Evolutionary conservation across 169 alveolate genomes (phyloP), one percentile per base, ranked within the genome.

Genomic region (Eimeria nieschulzi): DNA sequence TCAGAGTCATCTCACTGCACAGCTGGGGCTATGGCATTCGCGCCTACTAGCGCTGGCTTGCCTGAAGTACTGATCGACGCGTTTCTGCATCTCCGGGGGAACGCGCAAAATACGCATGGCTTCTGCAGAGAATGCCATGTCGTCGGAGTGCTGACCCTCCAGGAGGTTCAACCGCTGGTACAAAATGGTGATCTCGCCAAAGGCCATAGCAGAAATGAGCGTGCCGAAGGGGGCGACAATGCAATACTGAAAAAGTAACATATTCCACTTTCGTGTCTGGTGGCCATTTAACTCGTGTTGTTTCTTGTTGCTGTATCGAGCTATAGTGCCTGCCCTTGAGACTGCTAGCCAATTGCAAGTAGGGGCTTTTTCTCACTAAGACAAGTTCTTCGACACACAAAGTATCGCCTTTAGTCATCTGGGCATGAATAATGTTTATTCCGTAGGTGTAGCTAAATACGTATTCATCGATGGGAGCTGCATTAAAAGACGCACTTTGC

Each of bases 181-280:
- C 79, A 83, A 54, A 25, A 83, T 79, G 59, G 76, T 83, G 55
- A 83, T 83, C 64, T 83, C 90, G 13, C 90, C 90, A 46, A 63
- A 83, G 7, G 79, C 80, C 90, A 64, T 83, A 26, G 90, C 90
- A 17, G 79, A 59, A 59, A 83, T 83, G 25, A 83, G 76, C 51
- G 90, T 83, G 33, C 90, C 80, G 82, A 84, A 33, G 83, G 91
- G 91, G 25, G 83, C 91, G 56, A 84, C 91, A 55, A 84, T 68
- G 25, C 90, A 83, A 64, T 83, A 83, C 90, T 83, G 90, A 46
- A 54, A n/a, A 83, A 61, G 26, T 46, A 15, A 68, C 87, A 23
- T 25, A 19, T 68, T 21, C 26, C 23, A 26, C 78, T 10, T 19
- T n/a, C 6, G 46, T 68, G 78, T 68, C 7, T 68, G n/a, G 78